phyloP scores from a whole-genome alignment of 495 filamentous ascomycete genomes.

The Penicillium mononematosum region DNA sequence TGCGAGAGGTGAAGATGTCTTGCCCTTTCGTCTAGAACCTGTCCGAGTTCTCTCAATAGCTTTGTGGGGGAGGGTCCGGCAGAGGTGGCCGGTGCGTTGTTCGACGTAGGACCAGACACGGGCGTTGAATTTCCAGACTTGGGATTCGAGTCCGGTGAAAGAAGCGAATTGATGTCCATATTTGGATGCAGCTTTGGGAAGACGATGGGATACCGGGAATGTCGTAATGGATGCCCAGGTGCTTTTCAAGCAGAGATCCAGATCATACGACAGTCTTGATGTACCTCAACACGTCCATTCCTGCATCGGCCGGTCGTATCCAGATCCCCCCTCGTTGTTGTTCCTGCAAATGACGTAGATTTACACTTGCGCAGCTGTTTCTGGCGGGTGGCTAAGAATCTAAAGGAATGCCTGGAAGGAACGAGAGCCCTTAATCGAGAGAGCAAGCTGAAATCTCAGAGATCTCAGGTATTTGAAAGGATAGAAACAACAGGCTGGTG shows the following conservation, averaged over 20 bases:
- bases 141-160: conserved; percentile 65
- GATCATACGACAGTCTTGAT: conserved; percentile 34
- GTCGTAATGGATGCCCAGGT: conserved; percentile 23
- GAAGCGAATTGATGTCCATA: conserved; percentile 74
- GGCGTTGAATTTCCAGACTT: conserved; percentile 45
- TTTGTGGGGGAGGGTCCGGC: conserved; percentile 36
- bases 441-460: conserved; percentile 5
- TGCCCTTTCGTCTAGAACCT: conserved; percentile 33
- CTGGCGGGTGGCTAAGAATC: neutral
- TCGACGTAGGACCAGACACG: conserved; percentile 35
- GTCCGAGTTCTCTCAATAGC: conserved; percentile 37
- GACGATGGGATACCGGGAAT: conserved; percentile 3
- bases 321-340: conserved; percentile 21
- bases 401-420: conserved; percentile 6
- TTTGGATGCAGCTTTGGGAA: conserved; percentile 16
- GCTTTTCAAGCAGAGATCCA: conserved; percentile 30
- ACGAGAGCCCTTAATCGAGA: neutral
- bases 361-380: conserved; percentile 10
- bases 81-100: conserved; percentile 28
- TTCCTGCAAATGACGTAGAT: conserved; percentile 10
- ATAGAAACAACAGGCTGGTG: conserved; percentile 23
- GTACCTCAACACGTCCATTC: conserved; percentile 48
- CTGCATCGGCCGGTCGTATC: conserved; percentile 31
- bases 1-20: conserved; percentile 45
- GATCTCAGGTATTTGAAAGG: conserved; percentile 2